phyloP scores from a whole-genome alignment of 2,329 filamentous ascomycete species.

The Periconia macrospinosa region DNA sequence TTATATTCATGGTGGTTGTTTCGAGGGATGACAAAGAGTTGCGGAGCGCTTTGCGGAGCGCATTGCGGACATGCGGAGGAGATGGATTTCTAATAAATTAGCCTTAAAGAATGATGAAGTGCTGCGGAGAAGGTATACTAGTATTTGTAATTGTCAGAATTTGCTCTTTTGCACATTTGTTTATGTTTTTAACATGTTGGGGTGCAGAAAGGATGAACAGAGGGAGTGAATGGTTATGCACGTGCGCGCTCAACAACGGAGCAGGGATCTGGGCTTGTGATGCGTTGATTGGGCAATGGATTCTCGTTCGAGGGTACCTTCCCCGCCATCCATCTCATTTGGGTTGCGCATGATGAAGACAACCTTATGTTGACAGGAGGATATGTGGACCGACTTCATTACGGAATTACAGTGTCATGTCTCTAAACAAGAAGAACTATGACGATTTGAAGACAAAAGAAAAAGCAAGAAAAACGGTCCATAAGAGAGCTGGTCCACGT shows the following conservation, averaged over 20 bases:
- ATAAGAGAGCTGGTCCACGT: conserved; percentile 5
- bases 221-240: background rate
- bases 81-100: background rate
- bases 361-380: too few species aligned
- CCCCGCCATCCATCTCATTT: background rate
- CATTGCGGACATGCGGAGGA: conserved; percentile 17
- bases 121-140: background rate
- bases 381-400: background rate
- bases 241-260: too few species aligned
- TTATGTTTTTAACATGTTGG: background rate
- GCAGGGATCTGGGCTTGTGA: background rate
- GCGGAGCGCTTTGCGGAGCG: conserved; percentile 15
- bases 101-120: background rate
- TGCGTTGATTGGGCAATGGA: conserved; percentile 6
- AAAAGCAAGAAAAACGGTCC: background rate
- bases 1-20: conserved; percentile 2
- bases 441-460: background rate
- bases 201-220: background rate
- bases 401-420: background rate
- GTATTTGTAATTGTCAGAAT: background rate
- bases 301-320: background rate
- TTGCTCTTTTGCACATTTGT: background rate
- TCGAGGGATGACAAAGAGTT: conserved; percentile 5
- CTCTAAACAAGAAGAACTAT: background rate
- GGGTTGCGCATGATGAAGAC: background rate